phyloP scores from a whole-genome alignment of 2,329 filamentous ascomycete species.

The Huntiella moniliformis region DNA sequence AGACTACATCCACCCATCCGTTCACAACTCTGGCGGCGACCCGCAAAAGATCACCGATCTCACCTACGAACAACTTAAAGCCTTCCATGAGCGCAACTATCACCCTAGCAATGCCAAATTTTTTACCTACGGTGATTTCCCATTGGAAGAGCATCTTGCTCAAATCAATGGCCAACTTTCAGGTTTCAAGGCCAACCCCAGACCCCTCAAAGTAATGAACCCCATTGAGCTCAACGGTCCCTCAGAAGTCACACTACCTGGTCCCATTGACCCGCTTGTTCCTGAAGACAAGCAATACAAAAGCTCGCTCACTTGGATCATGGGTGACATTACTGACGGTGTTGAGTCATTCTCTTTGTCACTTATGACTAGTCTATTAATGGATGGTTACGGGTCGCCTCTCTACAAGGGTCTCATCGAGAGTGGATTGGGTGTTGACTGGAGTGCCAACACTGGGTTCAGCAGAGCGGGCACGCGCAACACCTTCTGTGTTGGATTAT shows the following conservation, averaged over 20 bases:
- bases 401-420: conserved; percentile 80
- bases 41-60: conserved; percentile 91
- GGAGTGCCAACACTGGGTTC: conserved; percentile 85
- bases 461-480: conserved; percentile 59
- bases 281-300: conserved; percentile 79
- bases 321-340: conserved; percentile 64
- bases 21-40: conserved; percentile 94
- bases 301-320: conserved; percentile 83
- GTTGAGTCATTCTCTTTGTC: conserved; percentile 77
- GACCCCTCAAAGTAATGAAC: conserved; percentile 29
- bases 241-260: conserved; percentile 49
- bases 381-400: conserved; percentile 90
- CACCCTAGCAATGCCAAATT: conserved; percentile 95
- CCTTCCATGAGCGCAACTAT: conserved; percentile 84
- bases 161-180: conserved; percentile 60
- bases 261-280: conserved; percentile 73
- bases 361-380: conserved; percentile 63
- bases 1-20: conserved; percentile 79
- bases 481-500: conserved; percentile 80
- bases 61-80: conserved; percentile 72
- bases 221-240: conserved; percentile 59
- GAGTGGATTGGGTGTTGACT: conserved; percentile 75
- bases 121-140: conserved; percentile 89
- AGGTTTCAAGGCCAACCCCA: conserved; percentile 50
- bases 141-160: conserved; percentile 58